A percentile compares a stretch with the other conserved stretches of the same genome.
Evolutionary conservation across 2,329 filamentous ascomycete genomes (phyloP).

Genomic region (Ascochyta lentis): DNA sequence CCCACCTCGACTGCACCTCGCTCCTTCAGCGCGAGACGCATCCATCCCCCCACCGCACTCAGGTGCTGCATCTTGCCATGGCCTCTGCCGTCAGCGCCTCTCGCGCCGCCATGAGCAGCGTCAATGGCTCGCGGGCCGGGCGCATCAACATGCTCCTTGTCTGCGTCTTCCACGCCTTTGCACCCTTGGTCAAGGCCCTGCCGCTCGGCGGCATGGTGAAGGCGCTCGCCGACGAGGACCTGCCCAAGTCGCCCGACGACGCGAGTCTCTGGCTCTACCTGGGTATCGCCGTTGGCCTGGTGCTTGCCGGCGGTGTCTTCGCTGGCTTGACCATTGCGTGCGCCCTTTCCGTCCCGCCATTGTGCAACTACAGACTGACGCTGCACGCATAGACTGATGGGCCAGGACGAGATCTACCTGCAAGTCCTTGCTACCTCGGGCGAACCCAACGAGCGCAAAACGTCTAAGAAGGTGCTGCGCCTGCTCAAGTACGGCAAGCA

Average conservation of each 20-base stretch:
- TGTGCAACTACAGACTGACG: constrained; percentile 37
- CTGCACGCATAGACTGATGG: constrained; percentile 60
- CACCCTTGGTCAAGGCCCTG: constrained; percentile 43
- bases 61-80: constrained; percentile 31
- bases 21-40: constrained; percentile 6
- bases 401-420: constrained; percentile 92
- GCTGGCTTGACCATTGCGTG: constrained; percentile 90
- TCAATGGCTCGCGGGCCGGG: constrained; percentile 40
- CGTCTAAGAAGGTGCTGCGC: constrained; percentile 80
- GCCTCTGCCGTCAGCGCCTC: constrained; percentile 39
- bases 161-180: constrained; percentile 41
- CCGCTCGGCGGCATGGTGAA: constrained; percentile 36
- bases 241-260: constrained; percentile 55
- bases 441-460: constrained; percentile 82
- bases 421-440: constrained; percentile 90
- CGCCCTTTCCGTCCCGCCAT: constrained; percentile 43
- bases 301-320: constrained; percentile 89
- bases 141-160: constrained; percentile 38
- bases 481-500: constrained; percentile 90
- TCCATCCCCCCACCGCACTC: constrained; percentile 9
- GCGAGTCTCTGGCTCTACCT: constrained; percentile 81
- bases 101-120: constrained; percentile 22
- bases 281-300: constrained; percentile 77
- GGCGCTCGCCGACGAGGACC: constrained; percentile 37
- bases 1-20: constrained; percentile 1